These are phyloP conservation scores for Rhizophora mangle DNA, from an alignment of 345 rosid genomes.

Conservation along the genomic window DNA sequence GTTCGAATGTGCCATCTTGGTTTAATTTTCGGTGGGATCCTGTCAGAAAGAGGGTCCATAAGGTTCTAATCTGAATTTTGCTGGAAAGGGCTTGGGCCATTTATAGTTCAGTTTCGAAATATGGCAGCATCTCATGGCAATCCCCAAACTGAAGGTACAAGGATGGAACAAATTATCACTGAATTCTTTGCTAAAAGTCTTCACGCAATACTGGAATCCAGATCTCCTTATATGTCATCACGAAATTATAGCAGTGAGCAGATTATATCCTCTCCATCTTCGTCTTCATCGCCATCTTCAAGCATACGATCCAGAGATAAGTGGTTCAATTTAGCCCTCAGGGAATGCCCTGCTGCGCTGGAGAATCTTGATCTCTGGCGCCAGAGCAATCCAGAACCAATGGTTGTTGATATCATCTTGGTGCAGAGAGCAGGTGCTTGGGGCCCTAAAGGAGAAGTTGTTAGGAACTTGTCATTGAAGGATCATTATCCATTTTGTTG, in stretches of 20 bases:
- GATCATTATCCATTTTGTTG: conserved; percentile 42
- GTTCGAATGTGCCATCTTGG: conserved; percentile 7
- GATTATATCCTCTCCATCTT: conserved; percentile 63
- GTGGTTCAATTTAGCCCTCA: conserved; percentile 91
- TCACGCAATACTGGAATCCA: conserved; percentile 82
- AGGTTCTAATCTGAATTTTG: conserved; percentile 16
- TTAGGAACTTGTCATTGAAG: conserved; percentile 49
- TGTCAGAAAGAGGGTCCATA: not conserved
- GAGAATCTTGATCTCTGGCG: conserved; percentile 81
- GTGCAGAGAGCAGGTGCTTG: conserved; percentile 51
- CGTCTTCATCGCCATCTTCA: conserved; percentile 68
- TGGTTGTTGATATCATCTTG: conserved; percentile 87
- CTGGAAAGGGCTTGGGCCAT: conserved; percentile 16
- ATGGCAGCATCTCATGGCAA: conserved; percentile 58
- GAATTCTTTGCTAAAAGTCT: conserved; percentile 90
- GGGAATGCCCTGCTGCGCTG: conserved; percentile 78
- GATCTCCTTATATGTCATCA: conserved; percentile 79
- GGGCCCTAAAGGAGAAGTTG: conserved; percentile 45
- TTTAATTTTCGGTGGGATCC: conserved; percentile 28
- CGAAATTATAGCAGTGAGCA: conserved; percentile 84
- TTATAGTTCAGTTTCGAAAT: not conserved
- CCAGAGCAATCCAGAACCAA: conserved; percentile 61
- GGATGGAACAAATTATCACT: conserved; percentile 79
- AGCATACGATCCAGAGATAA: conserved; percentile 82
- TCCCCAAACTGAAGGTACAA: conserved; percentile 60